These are phyloP conservation scores for Candida pseudoglaebosa DNA, from an alignment of 805 yeast species.

Conservation along the genomic window DNA sequence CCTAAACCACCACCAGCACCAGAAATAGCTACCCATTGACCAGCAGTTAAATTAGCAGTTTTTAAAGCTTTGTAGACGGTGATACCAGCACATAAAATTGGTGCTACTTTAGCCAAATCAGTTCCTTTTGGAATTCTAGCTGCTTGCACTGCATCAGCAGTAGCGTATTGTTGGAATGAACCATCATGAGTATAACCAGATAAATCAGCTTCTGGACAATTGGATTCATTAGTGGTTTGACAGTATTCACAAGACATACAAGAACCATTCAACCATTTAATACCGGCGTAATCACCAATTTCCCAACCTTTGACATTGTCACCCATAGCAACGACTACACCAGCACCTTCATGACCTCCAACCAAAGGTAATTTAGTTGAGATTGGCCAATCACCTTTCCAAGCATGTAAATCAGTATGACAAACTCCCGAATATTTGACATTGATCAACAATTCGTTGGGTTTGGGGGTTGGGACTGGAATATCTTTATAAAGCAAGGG, in stretches of 20 bases:
- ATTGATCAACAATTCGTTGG: slow-evolving; percentile 40
- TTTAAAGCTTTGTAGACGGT: slow-evolving; percentile 67
- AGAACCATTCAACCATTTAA: slow-evolving; percentile 46
- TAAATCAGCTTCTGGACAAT: slow-evolving; percentile 63
- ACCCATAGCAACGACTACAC: slow-evolving; percentile 43
- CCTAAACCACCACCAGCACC: slow-evolving; percentile 87
- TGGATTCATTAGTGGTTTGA: slow-evolving; percentile 41
- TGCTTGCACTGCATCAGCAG: slow-evolving; percentile 63
- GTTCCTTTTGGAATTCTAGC: slow-evolving; percentile 54
- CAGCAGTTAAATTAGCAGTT: slow-evolving; percentile 53
- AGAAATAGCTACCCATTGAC: slow-evolving; percentile 71
- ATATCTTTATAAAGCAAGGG: slow-evolving; percentile 38
- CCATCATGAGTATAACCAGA: slow-evolving; percentile 75
- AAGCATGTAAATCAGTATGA: slow-evolving; percentile 45
- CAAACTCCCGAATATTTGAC: slow-evolving; percentile 46
- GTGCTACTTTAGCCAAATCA: slow-evolving; percentile 54
- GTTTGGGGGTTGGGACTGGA: slow-evolving; percentile 40
- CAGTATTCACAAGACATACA: slow-evolving; percentile 42
- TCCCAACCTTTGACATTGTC: slow-evolving; percentile 40
- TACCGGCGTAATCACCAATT: slow-evolving; percentile 41
- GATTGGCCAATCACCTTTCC: slow-evolving; percentile 48
- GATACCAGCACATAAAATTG: slow-evolving; percentile 65
- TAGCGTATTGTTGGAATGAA: slow-evolving; percentile 64
- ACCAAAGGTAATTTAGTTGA: slow-evolving; percentile 43
- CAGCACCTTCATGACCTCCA: slow-evolving; percentile 49